Percentiles rank a stretch among this genome's conserved stretches.
phyloP scores from a whole-genome alignment of 495 filamentous ascomycete species.

The Penicillium ucsense region DNA sequence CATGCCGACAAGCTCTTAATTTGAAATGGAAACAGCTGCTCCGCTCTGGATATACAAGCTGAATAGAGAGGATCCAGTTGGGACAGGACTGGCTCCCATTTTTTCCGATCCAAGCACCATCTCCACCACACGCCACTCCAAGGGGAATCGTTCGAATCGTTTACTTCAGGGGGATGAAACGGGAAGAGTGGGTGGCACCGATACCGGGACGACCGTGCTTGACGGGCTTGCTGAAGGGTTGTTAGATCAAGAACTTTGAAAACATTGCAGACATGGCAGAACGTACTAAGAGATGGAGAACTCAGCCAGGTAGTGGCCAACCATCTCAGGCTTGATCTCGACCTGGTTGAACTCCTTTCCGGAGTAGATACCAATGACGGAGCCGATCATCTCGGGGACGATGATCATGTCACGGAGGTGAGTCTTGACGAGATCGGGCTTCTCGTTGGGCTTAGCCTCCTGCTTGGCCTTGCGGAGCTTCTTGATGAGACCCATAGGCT shows the following conservation, averaged over 20 bases:
- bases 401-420: constrained; percentile 99
- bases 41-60: constrained; percentile 40
- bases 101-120: constrained; percentile 30
- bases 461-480: constrained; percentile 99
- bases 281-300: constrained; percentile 99
- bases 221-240: constrained; percentile 77
- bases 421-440: constrained; percentile 97
- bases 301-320: constrained; percentile 97
- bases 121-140: constrained; percentile 35
- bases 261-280: constrained; percentile 18
- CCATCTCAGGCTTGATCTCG: constrained; percentile 99
- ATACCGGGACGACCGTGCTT: constrained; percentile 99
- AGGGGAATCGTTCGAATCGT: constrained; percentile 37
- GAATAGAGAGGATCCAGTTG: constrained; percentile 32
- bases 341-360: constrained; percentile 99
- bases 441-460: constrained; percentile 99
- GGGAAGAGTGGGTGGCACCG: constrained; percentile 99
- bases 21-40: constrained; percentile 41
- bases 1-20: constrained; percentile 41
- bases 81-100: constrained; percentile 27
- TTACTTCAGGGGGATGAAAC: constrained; percentile 99
- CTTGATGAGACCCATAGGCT: constrained; percentile 99
- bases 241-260: constrained; percentile 15
- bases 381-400: constrained; percentile 98
- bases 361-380: constrained; percentile 96